Conservation (phyloP, 495 filamentous ascomycete species). For the Penicillium pulvis region DNA sequence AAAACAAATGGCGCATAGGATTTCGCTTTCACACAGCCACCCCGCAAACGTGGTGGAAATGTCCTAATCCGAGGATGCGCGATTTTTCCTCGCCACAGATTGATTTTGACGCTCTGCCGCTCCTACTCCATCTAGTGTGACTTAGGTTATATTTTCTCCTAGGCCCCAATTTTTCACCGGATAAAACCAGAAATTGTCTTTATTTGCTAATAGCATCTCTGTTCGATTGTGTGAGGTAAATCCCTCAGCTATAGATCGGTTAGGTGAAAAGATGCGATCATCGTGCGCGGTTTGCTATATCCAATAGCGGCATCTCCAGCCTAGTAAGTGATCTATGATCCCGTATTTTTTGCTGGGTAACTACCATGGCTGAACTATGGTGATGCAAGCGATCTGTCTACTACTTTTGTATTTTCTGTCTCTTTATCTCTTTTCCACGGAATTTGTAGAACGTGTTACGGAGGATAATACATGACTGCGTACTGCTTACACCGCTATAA, state of each 20-base stretch:
- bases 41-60: conserved; percentile 4
- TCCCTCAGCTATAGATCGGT: conserved; percentile 19
- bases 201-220: background rate
- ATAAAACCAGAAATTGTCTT: background rate
- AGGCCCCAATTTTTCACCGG: conserved; percentile 8
- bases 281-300: conserved; percentile 27
- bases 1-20: conserved; percentile 22
- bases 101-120: conserved; percentile 2
- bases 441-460: background rate
- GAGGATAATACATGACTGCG: background rate
- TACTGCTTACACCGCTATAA: background rate
- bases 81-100: conserved; percentile 32
- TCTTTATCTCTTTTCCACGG: background rate
- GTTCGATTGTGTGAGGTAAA: conserved; percentile 15
- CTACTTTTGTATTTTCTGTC: background rate
- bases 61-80: conserved; percentile 13
- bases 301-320: conserved; percentile 20
- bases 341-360: background rate
- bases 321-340: no score
- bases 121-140: conserved; percentile 6
- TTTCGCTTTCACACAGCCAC: conserved; percentile 10
- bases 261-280: conserved; percentile 8
- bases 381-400: background rate
- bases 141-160: conserved; percentile 1
- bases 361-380: background rate